Percentiles rank a stretch among this genome's conserved stretches.
phyloP scores from a whole-genome alignment of 2,329 filamentous ascomycete genomes.

The Aspergillus pseudoglaucus region DNA sequence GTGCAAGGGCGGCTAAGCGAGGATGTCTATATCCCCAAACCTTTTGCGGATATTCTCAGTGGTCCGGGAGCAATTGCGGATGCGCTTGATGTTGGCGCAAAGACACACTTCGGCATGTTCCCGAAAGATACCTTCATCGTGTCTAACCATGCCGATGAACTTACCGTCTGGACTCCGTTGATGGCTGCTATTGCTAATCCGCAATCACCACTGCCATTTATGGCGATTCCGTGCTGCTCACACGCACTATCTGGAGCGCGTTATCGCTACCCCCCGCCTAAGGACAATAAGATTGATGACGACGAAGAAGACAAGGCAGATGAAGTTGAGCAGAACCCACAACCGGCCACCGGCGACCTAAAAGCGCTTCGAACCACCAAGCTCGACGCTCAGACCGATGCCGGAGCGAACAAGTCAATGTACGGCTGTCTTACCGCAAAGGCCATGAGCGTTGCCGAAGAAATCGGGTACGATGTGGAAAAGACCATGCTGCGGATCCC shows the following conservation, averaged over 20 bases:
- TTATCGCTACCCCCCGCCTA: conserved; percentile 51
- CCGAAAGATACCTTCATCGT: conserved; percentile 76
- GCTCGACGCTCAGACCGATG: conserved; percentile 20
- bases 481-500: conserved; percentile 85
- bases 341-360: conserved; percentile 35
- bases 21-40: conserved; percentile 54
- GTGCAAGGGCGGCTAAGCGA: conserved; percentile 50
- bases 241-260: conserved; percentile 70
- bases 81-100: conserved; percentile 11
- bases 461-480: conserved; percentile 70
- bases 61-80: background rate
- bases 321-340: conserved; percentile 14
- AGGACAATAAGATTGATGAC: conserved; percentile 21
- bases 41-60: conserved; percentile 30
- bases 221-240: conserved; percentile 93
- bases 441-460: conserved; percentile 61
- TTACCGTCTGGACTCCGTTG: conserved; percentile 92
- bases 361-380: conserved; percentile 33
- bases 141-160: conserved; percentile 93
- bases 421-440: conserved; percentile 81
- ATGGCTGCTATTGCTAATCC: conserved; percentile 58
- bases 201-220: conserved; percentile 65
- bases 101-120: conserved; percentile 56
- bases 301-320: conserved; percentile 26
- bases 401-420: conserved; percentile 52